A percentile compares a stretch with the other conserved stretches of the same genome.
Conservation (phyloP, 1,284 basidiomycete species). For the Quambalaria eucalypti region DNA sequence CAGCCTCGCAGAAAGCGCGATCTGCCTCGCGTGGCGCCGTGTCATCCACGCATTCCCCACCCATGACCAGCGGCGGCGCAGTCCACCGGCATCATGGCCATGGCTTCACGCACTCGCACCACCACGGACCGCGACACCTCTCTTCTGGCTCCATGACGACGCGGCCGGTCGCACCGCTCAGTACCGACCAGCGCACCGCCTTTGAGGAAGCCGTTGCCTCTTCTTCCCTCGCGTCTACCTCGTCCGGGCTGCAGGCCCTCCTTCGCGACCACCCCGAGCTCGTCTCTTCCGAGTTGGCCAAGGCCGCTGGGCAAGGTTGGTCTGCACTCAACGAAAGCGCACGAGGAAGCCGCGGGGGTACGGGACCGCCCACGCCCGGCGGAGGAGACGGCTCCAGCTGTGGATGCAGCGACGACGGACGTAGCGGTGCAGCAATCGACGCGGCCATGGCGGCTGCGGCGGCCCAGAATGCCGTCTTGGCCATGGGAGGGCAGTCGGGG, state of each 20-base stretch:
- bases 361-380: slow-evolving; percentile 3
- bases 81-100: no score
- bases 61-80: no score
- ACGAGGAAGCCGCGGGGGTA: slow-evolving; percentile 1
- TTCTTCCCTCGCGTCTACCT: slow-evolving; percentile 28
- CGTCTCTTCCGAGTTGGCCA: slow-evolving; percentile 33
- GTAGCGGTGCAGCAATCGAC: no score
- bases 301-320: slow-evolving; percentile 29
- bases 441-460: no score
- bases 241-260: slow-evolving; percentile 40
- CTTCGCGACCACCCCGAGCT: slow-evolving; percentile 44
- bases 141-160: slow-evolving; percentile 16
- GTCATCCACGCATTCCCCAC: no score
- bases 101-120: not conserved
- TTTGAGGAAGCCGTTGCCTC: slow-evolving; percentile 34
- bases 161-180: slow-evolving; percentile 22
- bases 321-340: slow-evolving; percentile 3
- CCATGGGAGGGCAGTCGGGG: no score
- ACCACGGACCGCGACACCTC: slow-evolving; percentile 4
- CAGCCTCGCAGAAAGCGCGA: no score
- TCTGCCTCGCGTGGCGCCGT: no score
- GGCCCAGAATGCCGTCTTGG: no score
- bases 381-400: not conserved
- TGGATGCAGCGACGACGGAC: not conserved
- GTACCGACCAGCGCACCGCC: slow-evolving; percentile 21